Evolutionary conservation across 164 flowering plant genomes (phyloP), one percentile per base, ranked within the genome.

Genomic region (Piper betle): DNA sequence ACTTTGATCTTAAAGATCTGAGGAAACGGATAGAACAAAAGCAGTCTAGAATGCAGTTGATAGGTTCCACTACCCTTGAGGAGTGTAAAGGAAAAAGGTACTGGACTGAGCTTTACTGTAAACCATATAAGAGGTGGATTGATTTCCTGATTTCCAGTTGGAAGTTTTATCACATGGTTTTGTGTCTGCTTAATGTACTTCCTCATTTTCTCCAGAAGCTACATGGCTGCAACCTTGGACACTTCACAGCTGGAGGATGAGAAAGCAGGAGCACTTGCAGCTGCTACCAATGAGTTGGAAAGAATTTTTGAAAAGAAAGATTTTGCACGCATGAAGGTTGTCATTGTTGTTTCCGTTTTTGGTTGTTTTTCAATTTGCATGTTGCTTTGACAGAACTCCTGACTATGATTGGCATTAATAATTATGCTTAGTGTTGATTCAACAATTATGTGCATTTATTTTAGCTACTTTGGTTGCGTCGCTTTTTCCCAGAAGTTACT

Each of bases 261-360:
- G 39, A 93, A 90, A 74, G 80, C 71, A 42, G 76, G 66, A 57
- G 84, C 84, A 73, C 78, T 93, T 69, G 84, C 85, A 72, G 96
- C 92, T 39, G 99, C 99, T 55, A 80, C 94, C 53, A 78, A 63
- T 39, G 99, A 93, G 75, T 69, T 93, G 79, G 97, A 93, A 70
- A 86, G 82, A 72, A 75, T 83, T 18, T 93, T 93, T 75, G 80
- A 66, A 57, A 93, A 93, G 71, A 77, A 80, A 70, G 92, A 90
- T 68, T 93, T 93, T 71, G 69, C 79, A 58, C 80, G 82, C 68
- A 86, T 90, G 99, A 76, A 90, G 97, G 99, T 90, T 62, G 59
- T 57, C 60, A 4, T 6, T n/a, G 62, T n/a, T 59, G 20, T 11
- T 42, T 42, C 46, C 11, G 6, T 42, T 42, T 6, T 42, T 1